phyloP scores from a whole-genome alignment of 106 monocot genomes.

The Allium fistulosum region DNA sequence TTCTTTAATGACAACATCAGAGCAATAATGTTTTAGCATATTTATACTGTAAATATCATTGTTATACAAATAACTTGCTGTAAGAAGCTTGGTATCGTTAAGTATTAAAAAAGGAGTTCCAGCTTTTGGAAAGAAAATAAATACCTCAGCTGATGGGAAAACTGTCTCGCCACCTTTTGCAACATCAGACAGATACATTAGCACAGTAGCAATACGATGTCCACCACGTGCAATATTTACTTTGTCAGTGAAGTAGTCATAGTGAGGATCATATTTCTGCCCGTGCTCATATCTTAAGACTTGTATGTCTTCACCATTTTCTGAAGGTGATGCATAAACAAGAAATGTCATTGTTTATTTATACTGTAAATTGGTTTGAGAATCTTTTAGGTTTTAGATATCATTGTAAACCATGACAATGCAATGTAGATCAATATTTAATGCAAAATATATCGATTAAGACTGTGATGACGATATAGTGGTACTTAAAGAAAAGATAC shows the following conservation, averaged over 20 bases:
- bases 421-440: no score
- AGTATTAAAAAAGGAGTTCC: no score
- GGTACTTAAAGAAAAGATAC: no score
- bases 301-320: constrained; percentile 97
- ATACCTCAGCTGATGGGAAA: constrained; percentile 78
- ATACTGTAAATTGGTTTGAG: background rate
- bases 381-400: no score
- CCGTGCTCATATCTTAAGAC: constrained; percentile 83
- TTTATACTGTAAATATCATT: background rate
- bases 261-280: constrained; percentile 89
- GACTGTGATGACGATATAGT: no score
- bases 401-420: no score
- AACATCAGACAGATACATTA: constrained; percentile 87
- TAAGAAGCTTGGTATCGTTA: background rate
- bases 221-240: constrained; percentile 87
- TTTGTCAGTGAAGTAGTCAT: constrained; percentile 83
- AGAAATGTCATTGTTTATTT: background rate
- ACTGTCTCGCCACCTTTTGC: constrained; percentile 95
- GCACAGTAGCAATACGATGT: constrained; percentile 89
- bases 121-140: background rate
- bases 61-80: background rate
- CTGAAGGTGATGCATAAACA: constrained; percentile 21
- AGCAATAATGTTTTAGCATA: no score
- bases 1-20: constrained; percentile 12
- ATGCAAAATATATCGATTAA: no score